Evolutionary conservation across 2,329 filamentous ascomycete species (phyloP), one percentile per base, ranked within the genome.

Genomic region (Aspergillus pseudoglaucus): DNA sequence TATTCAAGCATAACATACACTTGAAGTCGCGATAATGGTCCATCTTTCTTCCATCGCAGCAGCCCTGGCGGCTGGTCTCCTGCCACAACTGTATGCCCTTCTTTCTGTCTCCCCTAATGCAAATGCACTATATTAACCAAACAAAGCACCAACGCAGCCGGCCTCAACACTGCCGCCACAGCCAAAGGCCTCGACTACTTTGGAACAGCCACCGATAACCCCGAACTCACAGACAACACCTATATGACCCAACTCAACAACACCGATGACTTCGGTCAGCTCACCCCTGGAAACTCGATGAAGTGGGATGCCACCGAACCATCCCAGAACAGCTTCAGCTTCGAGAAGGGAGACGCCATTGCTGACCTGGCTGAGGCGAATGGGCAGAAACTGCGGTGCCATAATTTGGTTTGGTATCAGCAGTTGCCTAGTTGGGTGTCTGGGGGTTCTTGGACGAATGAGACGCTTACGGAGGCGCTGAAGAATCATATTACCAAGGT

Each of bases 221-320:
- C 66, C 14, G 75, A 79, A 53, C 62, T 80, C 32, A 70, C 67
- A 40, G 79, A 86, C 63, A 59, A 66, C 10, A 58, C 72, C 23
- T 87, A 86, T 63, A 66, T 75, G 15, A 62, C 67, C 17, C 78
- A 84, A 51, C 68, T 83, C 38, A 74, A 73, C 58, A 79, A 86
- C 63, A 74, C 76, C 6, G 67, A 70, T 42, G 80, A 84, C 58
- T 86, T 85, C 57, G 83, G 83, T 27, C 77, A 82, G 62, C 73
- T 84, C 22, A 84, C 82, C 0, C 81, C 82, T 0, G 79, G 77
- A 43, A 87, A 87, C 61, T 75, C 76, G 2, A 78, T 82, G 62
- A 80, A 81, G 73, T 87, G 82, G 82, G 74, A 82, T 50, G 71
- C 75, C 52, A 83, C 74, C 14, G 81, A 88, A 70, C 79, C 81